A percentile compares a stretch with the other conserved stretches of the same genome.
phyloP scores from a whole-genome alignment of 1,284 basidiomycete species.

The Cutaneotrichosporon sp. region DNA sequence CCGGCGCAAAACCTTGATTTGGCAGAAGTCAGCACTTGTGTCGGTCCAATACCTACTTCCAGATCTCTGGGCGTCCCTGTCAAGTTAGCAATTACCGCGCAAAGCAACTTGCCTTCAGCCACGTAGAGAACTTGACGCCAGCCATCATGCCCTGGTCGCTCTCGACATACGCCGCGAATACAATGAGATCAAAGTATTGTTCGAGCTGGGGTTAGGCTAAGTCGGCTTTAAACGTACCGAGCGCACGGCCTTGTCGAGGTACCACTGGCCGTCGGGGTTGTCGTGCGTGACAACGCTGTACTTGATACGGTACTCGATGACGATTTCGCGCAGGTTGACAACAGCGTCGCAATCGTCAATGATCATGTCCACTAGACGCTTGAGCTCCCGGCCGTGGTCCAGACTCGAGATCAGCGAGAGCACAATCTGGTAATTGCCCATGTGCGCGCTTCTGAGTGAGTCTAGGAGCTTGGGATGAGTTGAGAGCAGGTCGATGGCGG shows the following conservation, averaged over 20 bases:
- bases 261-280: constrained; percentile 52
- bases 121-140: constrained; percentile 71
- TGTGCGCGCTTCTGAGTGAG: constrained; percentile 74
- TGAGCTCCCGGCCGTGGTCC: constrained; percentile 73
- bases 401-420: constrained; percentile 82
- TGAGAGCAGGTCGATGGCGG: constrained; percentile 76
- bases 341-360: constrained; percentile 88
- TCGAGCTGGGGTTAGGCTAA: constrained; percentile 47
- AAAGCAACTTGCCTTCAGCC: constrained; percentile 57
- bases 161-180: constrained; percentile 88
- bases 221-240: constrained; percentile 30
- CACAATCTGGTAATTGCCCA: constrained; percentile 85
- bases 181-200: constrained; percentile 83
- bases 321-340: constrained; percentile 81
- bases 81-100: neutral
- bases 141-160: constrained; percentile 59
- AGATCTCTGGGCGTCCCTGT: constrained; percentile 76
- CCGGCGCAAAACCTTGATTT: constrained; percentile 73
- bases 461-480: constrained; percentile 73
- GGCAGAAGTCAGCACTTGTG: constrained; percentile 51
- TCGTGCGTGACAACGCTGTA: constrained; percentile 76
- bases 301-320: constrained; percentile 72
- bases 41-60: constrained; percentile 62
- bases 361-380: constrained; percentile 78
- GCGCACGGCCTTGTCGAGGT: constrained; percentile 49